Evolutionary conservation across 495 filamentous ascomycete species (phyloP), one percentile per base, ranked within the genome.

Genomic region (Neurospora sp.): DNA sequence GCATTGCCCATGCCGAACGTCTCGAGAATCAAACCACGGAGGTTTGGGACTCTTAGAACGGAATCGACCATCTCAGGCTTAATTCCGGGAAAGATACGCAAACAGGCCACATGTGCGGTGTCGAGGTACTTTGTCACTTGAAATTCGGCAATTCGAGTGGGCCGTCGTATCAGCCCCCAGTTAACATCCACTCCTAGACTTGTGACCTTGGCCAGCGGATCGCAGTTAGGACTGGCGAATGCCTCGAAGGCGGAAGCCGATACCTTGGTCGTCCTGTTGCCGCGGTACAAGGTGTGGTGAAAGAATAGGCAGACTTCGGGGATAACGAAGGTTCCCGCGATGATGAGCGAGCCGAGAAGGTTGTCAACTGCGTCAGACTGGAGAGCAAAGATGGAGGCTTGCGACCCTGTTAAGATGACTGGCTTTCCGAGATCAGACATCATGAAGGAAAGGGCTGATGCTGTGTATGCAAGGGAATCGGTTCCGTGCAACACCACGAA

Each of bases 401-500:
- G 96, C 1, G 93, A 94, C 0, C 94, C 95, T 0, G 94, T 98
- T 20, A 98, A 83, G 71, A 98, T 91, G 69, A 98, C 92, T 4
- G 95, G 92, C 82, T 98, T 98, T 8, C 93, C 94, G 2, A 99
- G 86, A 77, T 97, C 92, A 70, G 92, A 89, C 74, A 98, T 86
- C 94, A 97, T 98, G 83, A 98, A 98, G 76, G 92, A 94, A 70
- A 98, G 84, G 3, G 94, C 94, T 6, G 94, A 97, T 77, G 92
- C 92, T 1, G 94, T 96, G 80, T 97, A 98, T 11, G 94, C 92
- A 71, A 98, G 85, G 71, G 91, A 94, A 80, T 99, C 96, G 3
- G 96, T 99, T 75, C 96, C 96, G 81, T 99, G 96, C n/a, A 98
- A 88, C 20, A 99, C 86, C 11, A 99, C 94, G 79, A 99, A 99